Evolutionary conservation across 768 basidiomycete genomes (phyloP), one percentile per base, ranked within the genome.

Genomic region (Psilocybe cyanescens): DNA sequence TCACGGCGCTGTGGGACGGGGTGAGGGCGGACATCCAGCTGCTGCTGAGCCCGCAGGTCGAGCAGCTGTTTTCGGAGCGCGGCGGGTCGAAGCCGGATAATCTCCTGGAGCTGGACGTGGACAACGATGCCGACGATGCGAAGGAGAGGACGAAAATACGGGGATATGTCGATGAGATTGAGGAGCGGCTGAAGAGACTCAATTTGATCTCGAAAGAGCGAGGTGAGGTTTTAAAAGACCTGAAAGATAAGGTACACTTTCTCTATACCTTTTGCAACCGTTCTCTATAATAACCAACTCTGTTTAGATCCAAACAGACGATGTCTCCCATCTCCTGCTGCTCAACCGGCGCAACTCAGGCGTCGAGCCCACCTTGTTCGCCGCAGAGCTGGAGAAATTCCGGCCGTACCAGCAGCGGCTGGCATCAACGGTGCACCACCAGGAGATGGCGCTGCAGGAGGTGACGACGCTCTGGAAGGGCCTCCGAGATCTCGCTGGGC

Each of bases 331-430:
- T 71, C 82, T 97, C 1, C 85, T 99, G 0, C 83, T 99, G 3
- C 84, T 98, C 52, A 97, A 97, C 72, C 87, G 94, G 33, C 90
- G 95, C 28, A 91, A 95, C 65, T 81, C 86, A 12, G 85, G 85
- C 24, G 90, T 91, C 8, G 95, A 98, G 66, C 90, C 92, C 0
- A 84, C 93, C 0, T 80, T 99, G 16, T 99, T 99, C 66, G 92
- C 95, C 0, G 85, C 90, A 8, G 95, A 99, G 72, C 84, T 99
- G 19, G 97, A 98, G 76, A 99, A 99, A 75, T 99, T 98, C 79
- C 83, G 86, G 19, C 94, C 95, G 0, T 95, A 92, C 69, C 95
- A 97, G 69, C 87, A 91, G 45, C 87, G 94, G 0, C 78, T 99
- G 2, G 77, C 85, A 4, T 83, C 90, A 2, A 94, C 94, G 0